These are phyloP conservation scores for Pouteria glomerata DNA, from an alignment of 148 eudicot species.

Conservation along the genomic window DNA sequence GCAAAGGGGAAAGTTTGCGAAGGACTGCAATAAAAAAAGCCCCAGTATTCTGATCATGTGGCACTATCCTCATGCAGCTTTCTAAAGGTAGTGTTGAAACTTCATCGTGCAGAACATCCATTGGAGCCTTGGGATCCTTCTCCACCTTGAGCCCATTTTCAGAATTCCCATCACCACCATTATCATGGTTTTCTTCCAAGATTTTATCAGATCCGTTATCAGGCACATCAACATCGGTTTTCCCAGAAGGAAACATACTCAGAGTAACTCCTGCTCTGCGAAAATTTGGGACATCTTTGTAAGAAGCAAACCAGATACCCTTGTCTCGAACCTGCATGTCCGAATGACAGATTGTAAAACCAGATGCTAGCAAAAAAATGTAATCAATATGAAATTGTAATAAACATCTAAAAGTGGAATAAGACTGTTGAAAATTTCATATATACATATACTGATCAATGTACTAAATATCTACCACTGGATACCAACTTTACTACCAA, in stretches of 20 bases:
- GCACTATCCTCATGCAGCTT: constrained; percentile 93
- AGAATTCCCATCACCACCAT: constrained; percentile 21
- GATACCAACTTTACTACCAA: too few relatives aligned
- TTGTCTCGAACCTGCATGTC: constrained; percentile 79
- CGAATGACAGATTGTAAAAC: constrained; percentile 14
- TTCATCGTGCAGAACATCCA: constrained; percentile 42
- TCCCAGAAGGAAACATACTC: constrained; percentile 95
- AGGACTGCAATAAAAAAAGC: constrained; percentile 94
- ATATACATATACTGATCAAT: too few relatives aligned
- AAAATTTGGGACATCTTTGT: constrained; percentile 54
- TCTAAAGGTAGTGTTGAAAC: constrained; percentile 76
- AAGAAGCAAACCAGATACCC: constrained; percentile 75
- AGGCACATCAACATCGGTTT: constrained; percentile 23
- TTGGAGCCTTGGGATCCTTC: constrained; percentile 23
- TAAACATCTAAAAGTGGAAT: too few relatives aligned
- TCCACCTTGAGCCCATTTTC: constrained; percentile 17
- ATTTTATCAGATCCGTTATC: constrained; percentile 24
- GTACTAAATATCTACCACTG: too few relatives aligned
- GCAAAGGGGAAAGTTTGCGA: constrained; percentile 63
- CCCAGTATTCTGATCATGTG: constrained; percentile 97
- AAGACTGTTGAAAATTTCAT: too few relatives aligned
- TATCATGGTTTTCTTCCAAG: constrained; percentile 19
- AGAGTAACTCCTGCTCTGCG: constrained; percentile 52
- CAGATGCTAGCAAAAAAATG: background rate
- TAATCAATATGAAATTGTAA: too few relatives aligned